Base-by-base conservation (phyloP, 2,329 filamentous ascomycete species). In the Plectosphaerella sp. region DNA sequence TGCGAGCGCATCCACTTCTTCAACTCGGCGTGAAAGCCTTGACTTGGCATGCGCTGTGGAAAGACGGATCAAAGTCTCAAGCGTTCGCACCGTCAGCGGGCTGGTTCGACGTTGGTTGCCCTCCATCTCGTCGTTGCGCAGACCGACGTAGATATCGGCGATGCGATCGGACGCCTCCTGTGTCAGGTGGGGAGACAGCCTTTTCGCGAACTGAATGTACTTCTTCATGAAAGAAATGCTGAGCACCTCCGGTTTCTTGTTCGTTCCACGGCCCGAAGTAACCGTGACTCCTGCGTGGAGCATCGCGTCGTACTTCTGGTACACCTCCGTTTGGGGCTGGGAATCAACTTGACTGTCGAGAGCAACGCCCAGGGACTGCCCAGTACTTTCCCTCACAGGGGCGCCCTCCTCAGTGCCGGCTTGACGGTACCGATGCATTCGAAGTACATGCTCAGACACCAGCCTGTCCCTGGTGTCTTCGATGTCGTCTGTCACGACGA, bases 141-240 rank as follows among this genome's bases (percentile, higher is more conserved):
- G 79, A 10, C 89, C 89, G 36, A 95, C 94, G 67, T 97, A 99
- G 15, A 92, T 89, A 33, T 90, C 83, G 37, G 92, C 86, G 63
- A 99, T 96, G 57, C 95, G 89, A 61, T 97, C 91, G 11, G 91
- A 90, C 6, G 94, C 93, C 45, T 91, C 91, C 65, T 94, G 91
- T 0, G 92, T 96, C 56, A 99, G 76, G 41, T 96, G 77, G 0
- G 94, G 94, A 79, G 91, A 95, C 64, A 96, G 82, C 65, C 94
- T 80, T 75, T 99, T 99, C 58, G 94, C 91, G 69, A 99, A 99
- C 67, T 99, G 94, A 45, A 99, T 95, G 70, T 97, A 99, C 73
- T 99, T 99, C 76, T 99, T 99, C 77, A 99, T 91, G 72, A 99
- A 99, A 0, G 92, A 89, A 55, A 99, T 97, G 72, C 89, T 96